Base-by-base conservation (phyloP, 805 yeast species). In the Saturnispora galanensis region DNA sequence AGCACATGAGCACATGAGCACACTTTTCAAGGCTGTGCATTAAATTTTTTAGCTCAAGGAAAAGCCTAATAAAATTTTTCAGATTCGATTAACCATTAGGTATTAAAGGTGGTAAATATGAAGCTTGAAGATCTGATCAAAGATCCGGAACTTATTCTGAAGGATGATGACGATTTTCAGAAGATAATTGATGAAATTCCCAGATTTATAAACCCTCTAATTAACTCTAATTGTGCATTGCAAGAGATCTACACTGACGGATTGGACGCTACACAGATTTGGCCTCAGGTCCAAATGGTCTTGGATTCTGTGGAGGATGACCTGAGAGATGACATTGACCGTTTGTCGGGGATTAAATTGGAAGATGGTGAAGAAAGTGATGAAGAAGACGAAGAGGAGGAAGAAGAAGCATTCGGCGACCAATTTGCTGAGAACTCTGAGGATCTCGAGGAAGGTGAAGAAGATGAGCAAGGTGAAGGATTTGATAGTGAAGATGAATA, bases 211-310 rank as follows among this genome's bases (percentile, higher is more conserved):
- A 49, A 50, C 33, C 52, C 52, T 12, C 36, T 50, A 64, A 18
- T 56, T 64, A 43, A 38, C 50, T 5, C 55, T 79, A 56, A 45
- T 53, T 35, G 66, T 74, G 82, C 84, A 5, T 68, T 90, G 16
- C 96, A 88, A 61, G 88, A 85, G 58, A 71, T 90, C 16, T 77
- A 81, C 53, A 72, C 83, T 11, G 94, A 88, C 40, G 97, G 96
- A 1, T 68, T 90, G 44, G 96, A 85, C 60, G 80, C 96, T 18
- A 74, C 82, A 34, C 97, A 90, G 59, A 88, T 93, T 0, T 90
- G 90, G 87, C 95, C 90, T 45, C 97, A 90, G 63, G 81, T 85
- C 2, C 86, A 84, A 62, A 73, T 90, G 66, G 81, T 90, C 15
- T 67, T 87, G 33, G 96, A 88, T 47, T 82, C 81, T 7, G 82